Evolutionary conservation across 1,284 basidiomycete species (phyloP), one percentile per base, ranked within the genome.

Genomic region (Tylopilus sp.): DNA sequence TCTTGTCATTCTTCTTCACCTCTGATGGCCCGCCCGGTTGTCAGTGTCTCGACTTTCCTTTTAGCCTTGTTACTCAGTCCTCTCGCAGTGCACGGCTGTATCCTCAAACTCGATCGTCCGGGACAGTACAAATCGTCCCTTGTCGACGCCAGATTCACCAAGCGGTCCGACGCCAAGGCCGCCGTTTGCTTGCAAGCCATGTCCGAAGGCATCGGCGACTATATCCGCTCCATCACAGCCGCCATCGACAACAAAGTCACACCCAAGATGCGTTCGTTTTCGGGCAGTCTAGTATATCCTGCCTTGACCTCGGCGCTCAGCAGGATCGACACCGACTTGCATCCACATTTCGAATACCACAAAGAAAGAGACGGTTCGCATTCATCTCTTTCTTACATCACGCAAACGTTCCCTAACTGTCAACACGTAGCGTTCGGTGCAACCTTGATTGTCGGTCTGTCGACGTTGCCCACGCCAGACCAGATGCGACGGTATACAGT

Each of bases 101-200:
- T 85, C 15, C 69, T 86, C 29, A 80, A 81, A 35, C 58, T 86
- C 7, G 71, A 74, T 36, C 73, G 76, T 18, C 76, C 78, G 3
- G 68, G 63, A 4, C 74, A 78, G 52, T 74, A 72, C 26, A 73
- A 67, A 41, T 77, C 79, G 0, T 86, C 74, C 56, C 61, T 86
- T 5, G 80, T 82, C 20, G 82, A 85, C 18, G 67, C 79, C 0
- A 69, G 70, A 9, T 85, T 85, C 54, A 55, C 70, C 2, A 82
- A 78, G 57, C 76, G 79, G 2, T 66, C 69, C 0, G 83, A 85
- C 47, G 83, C 83, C 14, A 84, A 82, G 62, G 70, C 73, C 0
- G 84, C 83, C 0, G 84, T 77, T 2, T 80, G 76, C 55, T 63
- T 86, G 20, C 68, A 77, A 17, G 83, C 83, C 0, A 77, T 86